Conservation (phyloP, 1,139 yeast genomes). For the Candida anutae region DNA sequence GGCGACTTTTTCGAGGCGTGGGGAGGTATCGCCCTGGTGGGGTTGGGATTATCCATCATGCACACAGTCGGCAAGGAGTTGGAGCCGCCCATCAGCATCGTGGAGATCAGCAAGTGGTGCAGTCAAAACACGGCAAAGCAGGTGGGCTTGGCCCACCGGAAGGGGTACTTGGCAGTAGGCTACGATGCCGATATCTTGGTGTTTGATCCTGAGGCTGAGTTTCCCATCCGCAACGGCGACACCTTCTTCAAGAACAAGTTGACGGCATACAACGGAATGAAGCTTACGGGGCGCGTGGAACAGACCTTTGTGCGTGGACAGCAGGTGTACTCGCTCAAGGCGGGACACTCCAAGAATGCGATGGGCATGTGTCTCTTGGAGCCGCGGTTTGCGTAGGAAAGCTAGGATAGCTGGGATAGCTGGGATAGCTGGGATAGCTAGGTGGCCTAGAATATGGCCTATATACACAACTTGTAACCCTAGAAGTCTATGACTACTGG, state of each 20-base stretch:
- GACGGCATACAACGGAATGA: slow-evolving; percentile 74
- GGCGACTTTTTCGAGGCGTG: slow-evolving; percentile 91
- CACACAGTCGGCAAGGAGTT: slow-evolving; percentile 64
- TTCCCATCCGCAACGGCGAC: slow-evolving; percentile 49
- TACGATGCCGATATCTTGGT: slow-evolving; percentile 83
- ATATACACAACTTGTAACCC: too few relatives aligned
- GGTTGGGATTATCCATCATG: slow-evolving; percentile 76
- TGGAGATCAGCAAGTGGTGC: slow-evolving; percentile 72
- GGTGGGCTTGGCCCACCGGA: slow-evolving; percentile 64
- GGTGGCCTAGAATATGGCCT: too few relatives aligned
- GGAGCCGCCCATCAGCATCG: slow-evolving; percentile 44
- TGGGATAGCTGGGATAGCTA: too few relatives aligned
- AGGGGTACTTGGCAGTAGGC: slow-evolving; percentile 68
- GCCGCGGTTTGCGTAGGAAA: too few relatives aligned
- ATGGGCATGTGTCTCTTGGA: slow-evolving; percentile 47
- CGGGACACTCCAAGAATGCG: slow-evolving; percentile 51
- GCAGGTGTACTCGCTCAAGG: slow-evolving; percentile 49
- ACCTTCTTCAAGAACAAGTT: slow-evolving; percentile 76
- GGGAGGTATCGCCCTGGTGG: slow-evolving; percentile 97
- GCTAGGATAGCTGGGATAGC: too few relatives aligned
- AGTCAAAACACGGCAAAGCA: slow-evolving; percentile 78
- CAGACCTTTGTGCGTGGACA: slow-evolving; percentile 77
- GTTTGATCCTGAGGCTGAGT: slow-evolving; percentile 57
- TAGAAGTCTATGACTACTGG: too few relatives aligned
- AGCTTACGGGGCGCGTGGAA: slow-evolving; percentile 61